These are phyloP conservation scores for Hypoxylon rickii DNA, from an alignment of 495 filamentous ascomycete species.

Conservation along the genomic window DNA sequence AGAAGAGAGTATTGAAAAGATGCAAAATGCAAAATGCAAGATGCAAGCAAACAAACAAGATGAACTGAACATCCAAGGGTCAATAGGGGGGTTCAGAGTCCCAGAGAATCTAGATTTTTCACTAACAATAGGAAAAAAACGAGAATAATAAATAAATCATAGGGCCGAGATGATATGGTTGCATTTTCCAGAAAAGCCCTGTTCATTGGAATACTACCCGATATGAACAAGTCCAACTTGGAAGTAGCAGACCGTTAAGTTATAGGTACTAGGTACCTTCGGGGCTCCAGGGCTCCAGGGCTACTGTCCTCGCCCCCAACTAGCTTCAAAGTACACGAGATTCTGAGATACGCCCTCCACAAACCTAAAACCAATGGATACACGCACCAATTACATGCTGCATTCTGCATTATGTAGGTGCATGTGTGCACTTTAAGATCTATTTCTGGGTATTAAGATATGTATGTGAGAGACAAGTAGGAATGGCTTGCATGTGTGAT, in stretches of 20 bases:
- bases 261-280: no score
- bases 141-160: no score
- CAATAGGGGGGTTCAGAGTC: conserved; percentile 20
- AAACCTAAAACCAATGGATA: conserved; percentile 19
- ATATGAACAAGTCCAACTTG: no score
- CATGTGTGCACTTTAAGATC: background rate
- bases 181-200: conserved; percentile 28
- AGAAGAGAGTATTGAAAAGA: background rate
- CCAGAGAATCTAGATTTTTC: conserved; percentile 6
- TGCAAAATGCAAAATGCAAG: no score
- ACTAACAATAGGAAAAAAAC: conserved; percentile 9
- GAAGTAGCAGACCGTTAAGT: no score
- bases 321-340: no score
- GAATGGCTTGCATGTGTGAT: no score
- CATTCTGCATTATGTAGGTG: no score
- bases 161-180: conserved; percentile 29
- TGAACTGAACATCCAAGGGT: conserved; percentile 1
- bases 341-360: conserved; percentile 21
- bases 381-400: background rate
- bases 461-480: no score
- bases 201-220: conserved; percentile 17
- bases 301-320: no score
- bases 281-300: no score
- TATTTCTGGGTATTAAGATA: no score
- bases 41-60: conserved; percentile 6